Percentiles rank a stretch among this genome's conserved stretches.
Evolutionary conservation across 164 flowering plant genomes (phyloP).

Genomic region (Macadamia tetraphylla): DNA sequence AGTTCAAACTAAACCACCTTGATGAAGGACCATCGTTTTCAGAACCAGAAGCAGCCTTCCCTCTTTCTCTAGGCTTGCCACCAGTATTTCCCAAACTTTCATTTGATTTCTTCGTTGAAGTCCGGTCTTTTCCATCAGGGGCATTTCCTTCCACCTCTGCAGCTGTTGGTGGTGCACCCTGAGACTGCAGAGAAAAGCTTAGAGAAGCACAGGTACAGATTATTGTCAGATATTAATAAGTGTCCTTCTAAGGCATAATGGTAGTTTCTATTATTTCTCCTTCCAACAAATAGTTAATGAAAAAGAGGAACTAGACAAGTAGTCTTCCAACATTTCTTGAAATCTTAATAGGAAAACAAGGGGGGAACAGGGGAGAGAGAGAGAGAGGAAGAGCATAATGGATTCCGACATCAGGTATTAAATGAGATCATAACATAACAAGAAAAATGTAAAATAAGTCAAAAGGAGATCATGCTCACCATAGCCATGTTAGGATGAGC

Average conservation of each 20-base stretch:
- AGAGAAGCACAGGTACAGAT: neutral
- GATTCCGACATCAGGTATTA: neutral
- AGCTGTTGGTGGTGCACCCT: constrained; percentile 31
- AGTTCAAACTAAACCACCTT: constrained; percentile 38
- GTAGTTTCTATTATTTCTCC: neutral
- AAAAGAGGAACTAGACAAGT: too few species aligned
- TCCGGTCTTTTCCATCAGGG: constrained; percentile 43
- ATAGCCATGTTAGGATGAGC: constrained; percentile 68
- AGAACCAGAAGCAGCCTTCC: constrained; percentile 70
- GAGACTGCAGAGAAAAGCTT: constrained; percentile 33
- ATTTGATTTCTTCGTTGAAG: constrained; percentile 52
- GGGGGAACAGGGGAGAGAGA: too few species aligned
- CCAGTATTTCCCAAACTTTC: constrained; percentile 45
- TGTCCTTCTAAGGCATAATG: neutral
- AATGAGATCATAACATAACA: neutral
- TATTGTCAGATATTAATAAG: neutral
- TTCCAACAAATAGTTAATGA: too few species aligned
- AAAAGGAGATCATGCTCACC: constrained; percentile 35
- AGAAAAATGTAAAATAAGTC: neutral
- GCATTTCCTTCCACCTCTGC: constrained; percentile 55
- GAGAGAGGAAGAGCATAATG: neutral
- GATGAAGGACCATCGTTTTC: constrained; percentile 83
- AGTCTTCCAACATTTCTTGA: neutral
- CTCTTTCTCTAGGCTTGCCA: constrained; percentile 60
- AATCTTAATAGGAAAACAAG: neutral